These are phyloP conservation scores for Primulina huaijiensis DNA, from an alignment of 257 asterid species.

Conservation along the genomic window DNA sequence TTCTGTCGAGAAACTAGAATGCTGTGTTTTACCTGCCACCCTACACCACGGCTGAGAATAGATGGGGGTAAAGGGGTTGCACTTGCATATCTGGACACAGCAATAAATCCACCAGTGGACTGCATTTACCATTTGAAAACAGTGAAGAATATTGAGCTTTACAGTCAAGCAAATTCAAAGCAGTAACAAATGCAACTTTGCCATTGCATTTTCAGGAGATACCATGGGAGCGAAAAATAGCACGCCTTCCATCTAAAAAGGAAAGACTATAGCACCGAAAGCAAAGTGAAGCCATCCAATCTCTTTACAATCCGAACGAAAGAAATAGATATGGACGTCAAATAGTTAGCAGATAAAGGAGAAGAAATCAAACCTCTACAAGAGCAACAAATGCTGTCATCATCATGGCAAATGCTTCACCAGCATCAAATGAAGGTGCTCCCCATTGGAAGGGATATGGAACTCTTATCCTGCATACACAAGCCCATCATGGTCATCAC, in stretches of 20 bases:
- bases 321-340: not conserved
- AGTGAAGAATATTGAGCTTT: not conserved
- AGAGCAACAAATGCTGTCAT: slow-evolving; percentile 25
- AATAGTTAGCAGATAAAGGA: not conserved
- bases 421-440: slow-evolving; percentile 26
- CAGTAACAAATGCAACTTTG: too few relatives aligned
- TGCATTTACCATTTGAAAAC: slow-evolving; percentile 6
- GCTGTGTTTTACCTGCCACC: slow-evolving; percentile 49
- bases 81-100: slow-evolving; percentile 31
- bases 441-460: slow-evolving; percentile 26
- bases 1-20: not conserved
- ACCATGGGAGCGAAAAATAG: not conserved
- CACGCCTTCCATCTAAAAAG: not conserved
- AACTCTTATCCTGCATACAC: slow-evolving; percentile 21
- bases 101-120: slow-evolving; percentile 35
- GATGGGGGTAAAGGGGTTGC: slow-evolving; percentile 38
- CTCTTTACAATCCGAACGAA: not conserved
- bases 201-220: not conserved
- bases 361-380: slow-evolving; percentile 14
- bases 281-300: not conserved
- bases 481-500: not conserved
- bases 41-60: slow-evolving; percentile 48
- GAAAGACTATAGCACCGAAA: too few relatives aligned
- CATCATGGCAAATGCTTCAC: slow-evolving; percentile 25
- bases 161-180: too few relatives aligned